These are phyloP conservation scores for Marvania coccoides DNA, from an alignment of 139 green algal genomes.

Conservation along the genomic window DNA sequence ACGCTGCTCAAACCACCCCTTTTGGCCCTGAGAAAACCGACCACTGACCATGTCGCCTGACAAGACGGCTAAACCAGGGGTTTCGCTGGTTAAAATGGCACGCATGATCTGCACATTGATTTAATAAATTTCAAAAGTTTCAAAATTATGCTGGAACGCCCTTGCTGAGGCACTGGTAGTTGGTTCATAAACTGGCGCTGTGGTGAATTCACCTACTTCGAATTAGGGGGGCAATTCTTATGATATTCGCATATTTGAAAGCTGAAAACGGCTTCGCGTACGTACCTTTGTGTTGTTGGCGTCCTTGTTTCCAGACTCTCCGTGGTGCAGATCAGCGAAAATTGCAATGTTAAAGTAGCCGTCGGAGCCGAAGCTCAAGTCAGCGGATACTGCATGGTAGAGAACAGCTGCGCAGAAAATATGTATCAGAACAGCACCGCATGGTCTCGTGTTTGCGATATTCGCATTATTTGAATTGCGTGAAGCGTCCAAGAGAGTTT, in stretches of 20 bases:
- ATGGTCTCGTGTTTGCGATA: too few relatives aligned
- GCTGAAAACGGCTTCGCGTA: neutral
- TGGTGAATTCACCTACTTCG: too few relatives aligned
- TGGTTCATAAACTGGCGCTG: neutral
- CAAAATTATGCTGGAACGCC: neutral
- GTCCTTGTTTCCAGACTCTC: constrained; percentile 4
- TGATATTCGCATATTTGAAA: neutral
- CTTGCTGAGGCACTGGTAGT: neutral
- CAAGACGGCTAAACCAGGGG: constrained; percentile 27
- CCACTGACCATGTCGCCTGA: constrained; percentile 33
- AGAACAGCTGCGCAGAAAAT: neutral
- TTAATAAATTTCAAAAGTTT: neutral
- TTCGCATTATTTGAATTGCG: too few relatives aligned
- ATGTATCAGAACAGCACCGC: too few relatives aligned
- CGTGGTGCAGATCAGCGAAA: constrained; percentile 36
- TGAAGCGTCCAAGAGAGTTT: too few relatives aligned
- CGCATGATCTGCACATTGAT: neutral
- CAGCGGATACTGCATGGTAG: too few relatives aligned
- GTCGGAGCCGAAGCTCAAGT: constrained; percentile 8
- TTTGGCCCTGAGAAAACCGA: constrained; percentile 2
- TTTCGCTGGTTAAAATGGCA: constrained; percentile 1
- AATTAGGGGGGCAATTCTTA: neutral
- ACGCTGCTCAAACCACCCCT: constrained; percentile 16
- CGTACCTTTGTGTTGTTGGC: neutral
- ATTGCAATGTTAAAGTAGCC: constrained; percentile 26